Evolutionary conservation across 1,284 basidiomycete species (phyloP), one percentile per base, ranked within the genome.

Genomic region (Puccinia polysora): DNA sequence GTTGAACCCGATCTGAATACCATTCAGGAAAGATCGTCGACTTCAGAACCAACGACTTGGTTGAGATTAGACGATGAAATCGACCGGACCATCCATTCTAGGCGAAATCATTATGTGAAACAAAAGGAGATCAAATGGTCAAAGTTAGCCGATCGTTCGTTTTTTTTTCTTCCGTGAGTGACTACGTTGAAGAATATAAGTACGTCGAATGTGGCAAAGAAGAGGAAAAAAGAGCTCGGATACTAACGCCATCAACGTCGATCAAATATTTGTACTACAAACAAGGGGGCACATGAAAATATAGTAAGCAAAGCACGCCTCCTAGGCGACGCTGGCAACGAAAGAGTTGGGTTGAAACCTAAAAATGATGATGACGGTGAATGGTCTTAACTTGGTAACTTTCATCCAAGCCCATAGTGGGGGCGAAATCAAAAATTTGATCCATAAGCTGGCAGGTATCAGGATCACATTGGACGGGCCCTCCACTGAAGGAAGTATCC

Each of bases 41-140:
- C 70, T 78, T 78, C 53, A 78, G 69, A 2, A 78, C 76, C 53
- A 72, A 63, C 0, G 76, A 74, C 55, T 77, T 77, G 49, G 74
- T 76, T 58, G 76, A 77, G 76, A 78, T 78, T 55, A 77, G 72
- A 18, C 77, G 75, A 70, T 77, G 77, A 74, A 77, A 77, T 6
- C 77, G 73, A 4, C 77, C 77, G 25, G 75, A 75, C 74, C 74
- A 75, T 23, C 60, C 71, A 62, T 70, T 65, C 56, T 70, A 40
- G 25, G 7, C 4, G 28, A 28, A 55, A 38, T 32, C 4, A 34
- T 45, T 23, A 38, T 4, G 30, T 20, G 4, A 38, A 65, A 20
- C 52, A 18, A 32, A 20, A 36, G n/a, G n/a, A n/a, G n/a, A n/a
- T n/a, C n/a, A n/a, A n/a, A n/a, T n/a, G n/a, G n/a, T n/a, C n/a